Conservation (phyloP, 2,329 filamentous ascomycete species). For the Acarospora socialis region DNA sequence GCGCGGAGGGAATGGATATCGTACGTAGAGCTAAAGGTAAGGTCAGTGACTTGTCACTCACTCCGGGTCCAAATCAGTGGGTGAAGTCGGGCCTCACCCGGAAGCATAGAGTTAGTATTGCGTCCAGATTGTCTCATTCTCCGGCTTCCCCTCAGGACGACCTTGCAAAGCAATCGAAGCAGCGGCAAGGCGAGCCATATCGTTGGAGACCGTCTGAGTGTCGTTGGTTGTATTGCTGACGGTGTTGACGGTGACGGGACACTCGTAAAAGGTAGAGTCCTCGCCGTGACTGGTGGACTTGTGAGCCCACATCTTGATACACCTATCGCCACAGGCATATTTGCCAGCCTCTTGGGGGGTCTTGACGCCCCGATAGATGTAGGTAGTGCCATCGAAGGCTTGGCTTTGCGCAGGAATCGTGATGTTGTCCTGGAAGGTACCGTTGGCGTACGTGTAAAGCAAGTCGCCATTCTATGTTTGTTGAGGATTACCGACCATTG, state of each 20-base stretch:
- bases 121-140: not conserved
- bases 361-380: conserved; percentile 4
- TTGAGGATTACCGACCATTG: not conserved
- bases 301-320: conserved; percentile 7
- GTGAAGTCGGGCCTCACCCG: conserved; percentile 4
- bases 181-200: conserved; percentile 4
- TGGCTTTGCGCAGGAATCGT: not conserved
- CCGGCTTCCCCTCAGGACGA: not conserved
- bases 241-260: conserved; percentile 2
- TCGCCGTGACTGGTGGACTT: not conserved
- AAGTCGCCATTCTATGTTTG: not conserved
- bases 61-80: too few species aligned
- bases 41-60: too few species aligned
- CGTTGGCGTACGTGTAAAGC: conserved; percentile 1
- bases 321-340: conserved; percentile 1
- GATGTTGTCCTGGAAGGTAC: conserved; percentile 3
- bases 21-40: conserved; percentile 1
- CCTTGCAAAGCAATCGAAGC: conserved; percentile 5
- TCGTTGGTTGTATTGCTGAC: conserved; percentile 2
- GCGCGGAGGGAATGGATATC: conserved; percentile 2
- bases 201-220: not conserved
- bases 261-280: conserved; percentile 3
- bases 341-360: not conserved
- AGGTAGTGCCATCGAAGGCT: conserved; percentile 5
- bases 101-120: conserved; percentile 7